Percentiles rank a stretch among this genome's conserved stretches.
Evolutionary conservation across 2,329 filamentous ascomycete genomes (phyloP).

Genomic region (Magnaporthiopsis incrustans): DNA sequence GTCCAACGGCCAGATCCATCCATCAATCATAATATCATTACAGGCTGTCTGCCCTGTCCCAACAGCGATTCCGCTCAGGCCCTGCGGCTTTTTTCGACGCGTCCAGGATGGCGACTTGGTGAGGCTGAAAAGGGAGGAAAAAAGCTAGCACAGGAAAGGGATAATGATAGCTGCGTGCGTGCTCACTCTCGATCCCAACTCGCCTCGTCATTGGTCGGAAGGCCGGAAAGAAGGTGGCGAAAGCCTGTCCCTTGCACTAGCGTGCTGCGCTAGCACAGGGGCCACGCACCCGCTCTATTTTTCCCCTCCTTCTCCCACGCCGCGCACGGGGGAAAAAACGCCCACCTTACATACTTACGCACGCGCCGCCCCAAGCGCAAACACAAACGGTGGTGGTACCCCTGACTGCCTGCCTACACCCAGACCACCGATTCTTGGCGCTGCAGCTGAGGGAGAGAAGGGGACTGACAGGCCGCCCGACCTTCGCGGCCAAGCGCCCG

Average conservation of each 20-base stretch:
- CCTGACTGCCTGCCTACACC: too few relatives aligned
- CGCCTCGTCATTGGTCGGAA: too few relatives aligned
- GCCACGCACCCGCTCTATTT: too few relatives aligned
- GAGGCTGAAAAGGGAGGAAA: neutral
- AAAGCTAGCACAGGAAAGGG: neutral
- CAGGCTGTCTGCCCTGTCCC: too few relatives aligned
- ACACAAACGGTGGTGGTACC: neutral
- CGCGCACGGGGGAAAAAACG: neutral
- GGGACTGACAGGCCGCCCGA: neutral
- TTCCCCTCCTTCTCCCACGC: too few relatives aligned
- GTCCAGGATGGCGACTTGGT: neutral
- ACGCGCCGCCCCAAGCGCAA: neutral
- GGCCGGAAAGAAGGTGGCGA: too few relatives aligned
- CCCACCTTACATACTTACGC: neutral
- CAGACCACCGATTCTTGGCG: neutral
- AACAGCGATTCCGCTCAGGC: neutral
- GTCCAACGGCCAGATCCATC: too few relatives aligned
- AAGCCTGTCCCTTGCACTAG: neutral
- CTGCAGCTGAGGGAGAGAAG: neutral
- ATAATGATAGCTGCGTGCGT: neutral
- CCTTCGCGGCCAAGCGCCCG: neutral
- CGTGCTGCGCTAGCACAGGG: neutral
- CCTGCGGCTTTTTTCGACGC: neutral
- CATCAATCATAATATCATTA: too few relatives aligned
- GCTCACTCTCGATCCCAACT: neutral